These are phyloP conservation scores for Cordyceps fumosorosea DNA, from an alignment of 2,329 filamentous ascomycete genomes.

Conservation along the genomic window DNA sequence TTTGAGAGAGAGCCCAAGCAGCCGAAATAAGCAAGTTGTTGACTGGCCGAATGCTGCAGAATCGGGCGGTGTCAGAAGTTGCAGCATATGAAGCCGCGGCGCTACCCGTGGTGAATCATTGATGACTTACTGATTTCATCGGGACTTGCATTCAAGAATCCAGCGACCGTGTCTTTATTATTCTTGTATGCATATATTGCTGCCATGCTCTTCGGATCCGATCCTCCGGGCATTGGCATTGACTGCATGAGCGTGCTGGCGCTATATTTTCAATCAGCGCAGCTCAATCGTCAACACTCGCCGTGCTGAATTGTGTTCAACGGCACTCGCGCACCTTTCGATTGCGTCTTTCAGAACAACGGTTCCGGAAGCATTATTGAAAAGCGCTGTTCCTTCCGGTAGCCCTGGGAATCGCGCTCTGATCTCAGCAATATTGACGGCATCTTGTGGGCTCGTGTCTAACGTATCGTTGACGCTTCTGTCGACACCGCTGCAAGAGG, in stretches of 20 bases:
- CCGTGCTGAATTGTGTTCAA: neutral
- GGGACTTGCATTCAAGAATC: neutral
- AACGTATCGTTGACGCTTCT: neutral
- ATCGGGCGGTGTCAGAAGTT: neutral
- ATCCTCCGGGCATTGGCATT: neutral
- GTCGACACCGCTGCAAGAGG: neutral
- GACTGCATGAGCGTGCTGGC: constrained; percentile 9
- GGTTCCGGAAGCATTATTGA: constrained; percentile 13
- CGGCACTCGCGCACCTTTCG: neutral
- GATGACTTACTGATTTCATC: neutral
- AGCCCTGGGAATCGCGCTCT: neutral
- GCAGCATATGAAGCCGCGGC: neutral
- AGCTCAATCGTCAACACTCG: neutral
- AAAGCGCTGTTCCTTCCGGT: neutral
- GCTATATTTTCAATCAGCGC: neutral
- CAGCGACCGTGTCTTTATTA: neutral
- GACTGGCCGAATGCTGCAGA: neutral
- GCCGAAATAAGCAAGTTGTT: neutral
- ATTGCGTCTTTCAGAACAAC: neutral
- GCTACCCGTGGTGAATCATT: neutral
- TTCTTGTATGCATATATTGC: neutral
- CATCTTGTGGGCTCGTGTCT: neutral
- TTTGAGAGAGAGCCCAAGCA: neutral
- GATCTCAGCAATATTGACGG: neutral
- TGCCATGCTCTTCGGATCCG: neutral